Evolutionary conservation across 345 rosid species (phyloP), one percentile per base, ranked within the genome.

Genomic region (Turritis glabra): DNA sequence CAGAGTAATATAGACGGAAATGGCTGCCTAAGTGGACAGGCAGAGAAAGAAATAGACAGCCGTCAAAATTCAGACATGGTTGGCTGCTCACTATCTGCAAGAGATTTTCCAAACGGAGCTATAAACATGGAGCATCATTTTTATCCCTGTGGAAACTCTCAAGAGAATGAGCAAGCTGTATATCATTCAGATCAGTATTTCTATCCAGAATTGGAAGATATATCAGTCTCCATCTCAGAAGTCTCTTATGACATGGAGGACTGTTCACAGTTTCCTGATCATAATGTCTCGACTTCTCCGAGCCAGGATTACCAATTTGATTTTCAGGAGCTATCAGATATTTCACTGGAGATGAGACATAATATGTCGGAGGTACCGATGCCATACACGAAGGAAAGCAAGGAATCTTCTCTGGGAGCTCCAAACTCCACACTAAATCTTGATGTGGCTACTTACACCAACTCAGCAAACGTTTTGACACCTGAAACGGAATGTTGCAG

Each of bases 401-500:
- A 82, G 70, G 82, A 84, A 41, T 17, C 76, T 69, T 82, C 75
- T 74, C 69, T 71, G 12, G 77, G 51, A 53, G 77, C 76, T 83
- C 72, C 88, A 69, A 69, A 82, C 73, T 78, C 88, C 53, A 55
- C 74, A 35, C 75, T 78, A 70, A 77, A 80, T 82, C 67, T 79
- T 48, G 80, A 71, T 62, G 79, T 69, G 51, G 75, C 72, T 55
- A 8, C 75, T 62, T 69, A 84, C 43, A 69, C 74, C 30, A 85
- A 82, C 67, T 67, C 81, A 77, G 87, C 82, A 62, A 79, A 80
- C 15, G 64, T 84, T 41, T 70, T 86, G 72, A 79, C 86, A 63
- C 78, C 97, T 29, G 97, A 95, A 74, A 91, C 89, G 76, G 97
- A 92, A 80, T 92, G 92, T 79, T 90, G 95, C 78, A 79, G 87